Evolutionary conservation across 2,329 filamentous ascomycete species (phyloP).

Genomic region (Talaromyces sp.): DNA sequence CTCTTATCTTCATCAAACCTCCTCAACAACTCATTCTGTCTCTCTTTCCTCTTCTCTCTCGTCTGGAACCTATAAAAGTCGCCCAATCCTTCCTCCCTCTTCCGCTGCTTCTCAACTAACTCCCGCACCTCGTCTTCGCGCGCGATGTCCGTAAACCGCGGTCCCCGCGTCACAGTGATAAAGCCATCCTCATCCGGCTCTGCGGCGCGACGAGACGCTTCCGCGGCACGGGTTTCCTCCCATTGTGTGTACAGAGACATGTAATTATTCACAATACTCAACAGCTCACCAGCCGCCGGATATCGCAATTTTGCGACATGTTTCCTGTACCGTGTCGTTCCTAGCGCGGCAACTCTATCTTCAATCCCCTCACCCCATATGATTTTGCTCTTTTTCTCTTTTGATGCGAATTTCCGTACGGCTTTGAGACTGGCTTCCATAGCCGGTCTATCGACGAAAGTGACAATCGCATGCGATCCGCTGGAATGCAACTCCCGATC

Average conservation of each 20-base stretch:
- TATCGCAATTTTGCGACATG: constrained; percentile 67
- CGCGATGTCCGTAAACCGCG: constrained; percentile 67
- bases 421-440: constrained; percentile 74
- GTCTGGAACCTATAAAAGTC: constrained; percentile 85
- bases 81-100: constrained; percentile 62
- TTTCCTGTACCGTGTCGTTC: constrained; percentile 51
- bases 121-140: constrained; percentile 66
- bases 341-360: constrained; percentile 57
- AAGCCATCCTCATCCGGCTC: constrained; percentile 95
- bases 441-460: constrained; percentile 79
- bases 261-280: constrained; percentile 75
- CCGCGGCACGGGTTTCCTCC: constrained; percentile 62
- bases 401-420: constrained; percentile 57
- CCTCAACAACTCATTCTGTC: constrained; percentile 65
- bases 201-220: constrained; percentile 63
- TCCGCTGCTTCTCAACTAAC: constrained; percentile 57
- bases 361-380: constrained; percentile 66
- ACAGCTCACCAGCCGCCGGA: constrained; percentile 64
- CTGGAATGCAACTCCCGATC: constrained; percentile 65
- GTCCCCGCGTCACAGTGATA: constrained; percentile 81
- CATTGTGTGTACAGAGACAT: constrained; percentile 72
- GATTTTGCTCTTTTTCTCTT: constrained; percentile 23
- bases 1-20: constrained; percentile 73
- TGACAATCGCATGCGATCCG: constrained; percentile 74
- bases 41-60: constrained; percentile 73